Conservation (phyloP, 768 basidiomycete genomes). For the Lactarius hengduanensis region DNA sequence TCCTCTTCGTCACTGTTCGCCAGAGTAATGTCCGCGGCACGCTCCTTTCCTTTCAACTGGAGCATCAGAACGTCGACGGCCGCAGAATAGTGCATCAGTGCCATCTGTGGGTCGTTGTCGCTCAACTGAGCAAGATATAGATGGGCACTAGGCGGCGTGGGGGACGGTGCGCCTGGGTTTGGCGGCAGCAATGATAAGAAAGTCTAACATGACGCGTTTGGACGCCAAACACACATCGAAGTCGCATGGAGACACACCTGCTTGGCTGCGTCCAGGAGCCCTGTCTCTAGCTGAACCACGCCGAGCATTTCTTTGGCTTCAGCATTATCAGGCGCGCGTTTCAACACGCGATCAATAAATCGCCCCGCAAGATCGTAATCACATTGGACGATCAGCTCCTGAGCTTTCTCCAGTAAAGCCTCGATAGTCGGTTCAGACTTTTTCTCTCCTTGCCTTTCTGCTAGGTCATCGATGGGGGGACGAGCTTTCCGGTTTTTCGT, state of each 20-base stretch:
- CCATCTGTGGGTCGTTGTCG: constrained; percentile 70
- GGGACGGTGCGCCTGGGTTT: constrained; percentile 52
- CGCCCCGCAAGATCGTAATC: constrained; percentile 78
- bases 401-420: constrained; percentile 72
- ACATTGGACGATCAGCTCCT: constrained; percentile 77
- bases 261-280: constrained; percentile 71
- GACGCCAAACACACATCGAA: background rate
- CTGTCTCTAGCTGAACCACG: constrained; percentile 73
- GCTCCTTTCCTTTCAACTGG: constrained; percentile 75
- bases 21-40: constrained; percentile 42
- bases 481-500: constrained; percentile 35
- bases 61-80: constrained; percentile 67
- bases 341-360: constrained; percentile 67
- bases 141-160: constrained; percentile 73
- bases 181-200: constrained; percentile 63
- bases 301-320: constrained; percentile 82
- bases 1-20: constrained; percentile 52
- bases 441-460: constrained; percentile 33
- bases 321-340: constrained; percentile 58
- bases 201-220: constrained; percentile 43
- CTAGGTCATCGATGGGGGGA: constrained; percentile 32
- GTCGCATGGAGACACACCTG: constrained; percentile 43
- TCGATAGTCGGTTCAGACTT: constrained; percentile 40
- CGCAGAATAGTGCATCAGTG: constrained; percentile 75
- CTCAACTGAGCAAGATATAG: constrained; percentile 86